Evolutionary conservation across 2,329 filamentous ascomycete genomes (phyloP).

Genomic region (Pseudocercospora cruenta): DNA sequence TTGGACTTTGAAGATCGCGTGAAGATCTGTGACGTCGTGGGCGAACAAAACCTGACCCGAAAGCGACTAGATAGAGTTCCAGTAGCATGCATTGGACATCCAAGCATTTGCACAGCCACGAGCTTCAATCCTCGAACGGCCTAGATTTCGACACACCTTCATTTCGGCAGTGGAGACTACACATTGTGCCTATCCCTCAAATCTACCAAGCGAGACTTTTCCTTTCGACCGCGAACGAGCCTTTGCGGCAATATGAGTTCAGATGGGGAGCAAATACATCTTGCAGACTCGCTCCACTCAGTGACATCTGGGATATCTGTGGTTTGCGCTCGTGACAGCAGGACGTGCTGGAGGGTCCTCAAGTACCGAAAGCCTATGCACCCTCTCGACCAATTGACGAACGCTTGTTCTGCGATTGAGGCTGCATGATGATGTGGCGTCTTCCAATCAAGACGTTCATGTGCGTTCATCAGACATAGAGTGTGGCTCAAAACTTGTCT

Average conservation of each 20-base stretch:
- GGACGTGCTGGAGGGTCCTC: background rate
- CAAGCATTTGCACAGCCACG: slow-evolving; percentile 3
- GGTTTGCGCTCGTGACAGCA: background rate
- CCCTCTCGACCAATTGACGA: background rate
- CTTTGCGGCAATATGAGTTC: background rate
- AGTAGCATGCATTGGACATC: background rate
- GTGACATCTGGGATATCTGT: background rate
- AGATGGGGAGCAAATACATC: background rate
- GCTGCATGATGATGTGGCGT: background rate
- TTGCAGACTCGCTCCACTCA: background rate
- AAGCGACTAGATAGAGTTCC: background rate
- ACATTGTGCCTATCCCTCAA: background rate
- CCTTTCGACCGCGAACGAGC: background rate
- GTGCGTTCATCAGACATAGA: background rate
- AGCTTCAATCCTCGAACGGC: background rate
- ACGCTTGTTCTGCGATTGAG: background rate
- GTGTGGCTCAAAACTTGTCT: background rate
- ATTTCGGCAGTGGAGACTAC: background rate
- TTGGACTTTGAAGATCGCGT: background rate
- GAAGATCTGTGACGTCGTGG: background rate
- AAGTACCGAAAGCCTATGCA: background rate
- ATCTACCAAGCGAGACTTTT: background rate
- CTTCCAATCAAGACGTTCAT: too few species aligned
- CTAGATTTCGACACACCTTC: background rate
- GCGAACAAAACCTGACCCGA: background rate